Percentiles rank a stretch among this genome's conserved stretches.
Conservation (phyloP, 164 flowering plant species). For the Piper longum region DNA sequence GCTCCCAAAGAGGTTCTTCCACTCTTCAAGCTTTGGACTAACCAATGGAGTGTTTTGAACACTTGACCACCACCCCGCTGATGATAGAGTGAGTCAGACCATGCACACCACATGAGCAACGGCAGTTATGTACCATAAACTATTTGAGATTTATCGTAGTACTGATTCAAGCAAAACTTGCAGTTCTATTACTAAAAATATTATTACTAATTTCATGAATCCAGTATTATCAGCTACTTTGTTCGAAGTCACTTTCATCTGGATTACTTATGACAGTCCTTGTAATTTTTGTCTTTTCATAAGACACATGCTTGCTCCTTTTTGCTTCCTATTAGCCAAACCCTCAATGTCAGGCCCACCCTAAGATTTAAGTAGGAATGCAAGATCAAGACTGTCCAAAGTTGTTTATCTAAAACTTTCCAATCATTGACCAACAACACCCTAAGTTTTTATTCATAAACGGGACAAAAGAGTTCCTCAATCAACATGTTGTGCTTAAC, state of each 20-base stretch:
- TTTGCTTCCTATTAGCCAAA: no score
- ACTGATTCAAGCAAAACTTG: neutral
- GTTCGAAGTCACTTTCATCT: no score
- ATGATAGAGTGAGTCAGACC: neutral
- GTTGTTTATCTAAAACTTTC: no score
- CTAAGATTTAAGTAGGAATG: no score
- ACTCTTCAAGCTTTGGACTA: constrained; percentile 34
- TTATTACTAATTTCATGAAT: no score
- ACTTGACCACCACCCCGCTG: constrained; percentile 84
- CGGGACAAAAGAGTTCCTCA: neutral
- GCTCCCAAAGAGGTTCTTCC: constrained; percentile 34
- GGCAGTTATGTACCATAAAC: neutral
- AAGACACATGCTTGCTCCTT: no score
- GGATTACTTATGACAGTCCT: no score
- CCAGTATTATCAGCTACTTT: no score
- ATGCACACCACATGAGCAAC: neutral
- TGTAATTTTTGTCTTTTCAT: no score
- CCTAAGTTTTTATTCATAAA: neutral
- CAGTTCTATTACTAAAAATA: neutral
- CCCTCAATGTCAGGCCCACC: no score
- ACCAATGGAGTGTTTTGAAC: constrained; percentile 50
- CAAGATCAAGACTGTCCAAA: no score
- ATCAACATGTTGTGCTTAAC: neutral
- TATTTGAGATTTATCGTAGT: neutral
- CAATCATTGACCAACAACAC: neutral